phyloP scores from a whole-genome alignment of 1,284 basidiomycete species.

The Sparassis latifolia region DNA sequence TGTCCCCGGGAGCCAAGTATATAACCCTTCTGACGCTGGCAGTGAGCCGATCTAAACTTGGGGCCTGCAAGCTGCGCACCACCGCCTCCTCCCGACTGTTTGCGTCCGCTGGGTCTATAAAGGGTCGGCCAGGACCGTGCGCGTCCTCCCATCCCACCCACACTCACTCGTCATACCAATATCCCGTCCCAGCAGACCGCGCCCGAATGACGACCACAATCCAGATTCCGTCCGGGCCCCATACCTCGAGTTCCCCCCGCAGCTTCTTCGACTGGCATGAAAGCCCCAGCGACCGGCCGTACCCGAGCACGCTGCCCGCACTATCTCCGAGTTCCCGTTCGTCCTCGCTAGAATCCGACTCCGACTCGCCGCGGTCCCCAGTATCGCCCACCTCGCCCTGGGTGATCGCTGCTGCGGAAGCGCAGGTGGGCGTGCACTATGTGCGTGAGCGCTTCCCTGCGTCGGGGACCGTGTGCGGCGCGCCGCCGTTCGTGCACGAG shows the following conservation, averaged over 20 bases:
- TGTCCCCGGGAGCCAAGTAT: too few species aligned
- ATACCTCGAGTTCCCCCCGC: too few species aligned
- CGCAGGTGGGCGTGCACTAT: slow-evolving; percentile 23
- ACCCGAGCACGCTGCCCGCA: neutral
- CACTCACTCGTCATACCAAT: too few species aligned
- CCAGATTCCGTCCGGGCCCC: neutral
- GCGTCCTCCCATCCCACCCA: too few species aligned
- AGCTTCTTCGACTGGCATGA: slow-evolving; percentile 4
- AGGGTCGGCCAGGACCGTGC: too few species aligned
- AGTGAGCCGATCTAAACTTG: too few species aligned
- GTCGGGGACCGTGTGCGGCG: slow-evolving; percentile 13
- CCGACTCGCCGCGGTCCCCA: slow-evolving; percentile 1
- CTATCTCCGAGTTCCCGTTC: neutral
- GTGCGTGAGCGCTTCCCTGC: slow-evolving; percentile 21
- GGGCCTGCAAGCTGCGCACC: too few species aligned
- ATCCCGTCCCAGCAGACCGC: too few species aligned
- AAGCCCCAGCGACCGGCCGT: neutral
- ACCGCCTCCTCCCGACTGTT: too few species aligned
- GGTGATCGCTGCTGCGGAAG: slow-evolving; percentile 15
- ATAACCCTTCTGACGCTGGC: too few species aligned
- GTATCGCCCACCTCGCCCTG: slow-evolving; percentile 8
- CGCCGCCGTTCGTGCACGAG: slow-evolving; percentile 20
- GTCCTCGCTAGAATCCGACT: neutral
- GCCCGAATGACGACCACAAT: neutral
- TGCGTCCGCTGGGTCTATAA: too few species aligned